Base-by-base conservation (phyloP, 1,139 yeast species). In the Suhomyces choctaworum region DNA sequence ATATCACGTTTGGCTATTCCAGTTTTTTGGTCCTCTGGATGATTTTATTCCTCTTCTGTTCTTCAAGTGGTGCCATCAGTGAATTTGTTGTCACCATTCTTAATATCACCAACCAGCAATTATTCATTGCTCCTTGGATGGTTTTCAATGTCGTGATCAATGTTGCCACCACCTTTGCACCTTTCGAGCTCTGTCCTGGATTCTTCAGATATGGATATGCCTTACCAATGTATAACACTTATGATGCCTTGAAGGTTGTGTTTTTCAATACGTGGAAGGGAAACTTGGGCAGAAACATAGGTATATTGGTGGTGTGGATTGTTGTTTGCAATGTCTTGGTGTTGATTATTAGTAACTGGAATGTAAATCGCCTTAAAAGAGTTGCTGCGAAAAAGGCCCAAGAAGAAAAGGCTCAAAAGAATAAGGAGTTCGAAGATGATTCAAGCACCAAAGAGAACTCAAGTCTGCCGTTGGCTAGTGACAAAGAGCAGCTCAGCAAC, bases 171-270 rank as follows among this genome's bases (percentile, higher is more conserved):
- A 72, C 85, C 0, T 79, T 81, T 52, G 70, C 76, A 22, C 81
- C 89, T 2, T 53, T 81, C 48, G 79, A 65, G 2, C 56, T 82
- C 31, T 56, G 65, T 25, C 77, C 78, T 3, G 50, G 55, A 14
- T 78, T 82, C 44, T 83, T 72, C 56, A 59, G 78, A 31, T 79
- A 73, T 54, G 88, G 89, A 7, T 80, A 80, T 50, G 81, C 76
- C 19, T 60, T 80, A 61, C 90, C 90, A 1, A 69, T 82, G 48
- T 76, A 73, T 51, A 80, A 81, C 46, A 73, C 79, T 0, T 72
- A 69, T 32, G 80, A 76, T 40, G 66, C 78, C 14, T 66, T 67
- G 46, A 73, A 75, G 50, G 82, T 81, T 3, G 66, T 82, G 11
- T 66, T 82, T 39, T 72, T 79, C 45, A 62, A 78, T 48, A 58